Evolutionary conservation across 2,329 filamentous ascomycete genomes (phyloP).

Genomic region (Claviceps sp.): DNA sequence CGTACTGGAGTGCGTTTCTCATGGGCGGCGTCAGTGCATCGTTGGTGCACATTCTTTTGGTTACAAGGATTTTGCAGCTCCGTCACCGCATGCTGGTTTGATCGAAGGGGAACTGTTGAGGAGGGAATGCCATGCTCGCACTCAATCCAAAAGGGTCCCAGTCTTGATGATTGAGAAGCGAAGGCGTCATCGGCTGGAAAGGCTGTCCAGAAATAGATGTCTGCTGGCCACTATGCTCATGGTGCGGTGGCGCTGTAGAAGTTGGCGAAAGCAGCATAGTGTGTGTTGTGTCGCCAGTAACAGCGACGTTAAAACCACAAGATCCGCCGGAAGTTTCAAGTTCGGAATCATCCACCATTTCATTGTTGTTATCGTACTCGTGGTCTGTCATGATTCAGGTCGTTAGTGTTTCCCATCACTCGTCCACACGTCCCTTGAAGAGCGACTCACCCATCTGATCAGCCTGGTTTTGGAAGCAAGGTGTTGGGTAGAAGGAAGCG

Average conservation of each 20-base stretch:
- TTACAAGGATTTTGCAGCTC: neutral
- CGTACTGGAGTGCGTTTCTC: neutral
- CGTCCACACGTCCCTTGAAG: conserved; percentile 28
- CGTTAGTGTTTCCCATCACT: conserved; percentile 43
- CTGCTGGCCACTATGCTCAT: conserved; percentile 24
- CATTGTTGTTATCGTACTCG: conserved; percentile 85
- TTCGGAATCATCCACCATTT: conserved; percentile 75
- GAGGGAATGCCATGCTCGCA: conserved; percentile 90
- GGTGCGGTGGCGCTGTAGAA: conserved; percentile 23
- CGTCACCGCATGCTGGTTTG: conserved; percentile 38
- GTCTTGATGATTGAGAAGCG: conserved; percentile 67
- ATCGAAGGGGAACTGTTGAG: conserved; percentile 65
- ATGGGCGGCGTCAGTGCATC: neutral
- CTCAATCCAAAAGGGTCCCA: conserved; percentile 88
- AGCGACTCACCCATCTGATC: conserved; percentile 83
- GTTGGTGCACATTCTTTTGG: neutral
- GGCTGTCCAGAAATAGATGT: conserved; percentile 16
- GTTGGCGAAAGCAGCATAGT: conserved; percentile 28
- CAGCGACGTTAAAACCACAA: conserved; percentile 48
- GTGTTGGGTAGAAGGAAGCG: conserved; percentile 62
- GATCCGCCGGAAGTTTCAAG: conserved; percentile 53
- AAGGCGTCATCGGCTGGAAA: conserved; percentile 53
- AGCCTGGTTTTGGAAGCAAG: conserved; percentile 80
- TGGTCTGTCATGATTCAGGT: conserved; percentile 57
- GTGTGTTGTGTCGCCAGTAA: conserved; percentile 34